Conservation (phyloP, 2,329 filamentous ascomycete species). For the Tolypocladium guangdongense region DNA sequence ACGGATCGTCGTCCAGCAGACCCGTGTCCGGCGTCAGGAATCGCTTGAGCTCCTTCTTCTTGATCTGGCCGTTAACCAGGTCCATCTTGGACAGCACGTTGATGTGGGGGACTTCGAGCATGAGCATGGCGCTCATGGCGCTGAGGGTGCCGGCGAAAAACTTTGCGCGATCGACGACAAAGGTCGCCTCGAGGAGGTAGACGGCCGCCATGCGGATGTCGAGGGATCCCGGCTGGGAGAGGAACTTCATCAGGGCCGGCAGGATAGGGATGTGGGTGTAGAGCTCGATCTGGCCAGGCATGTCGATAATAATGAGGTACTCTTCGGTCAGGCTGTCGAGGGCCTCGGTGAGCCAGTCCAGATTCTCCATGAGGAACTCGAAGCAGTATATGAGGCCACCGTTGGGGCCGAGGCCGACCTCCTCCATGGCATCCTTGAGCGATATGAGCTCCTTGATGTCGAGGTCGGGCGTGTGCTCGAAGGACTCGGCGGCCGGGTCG, state of each 20-base stretch:
- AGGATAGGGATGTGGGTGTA: constrained; percentile 95
- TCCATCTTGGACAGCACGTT: constrained; percentile 99
- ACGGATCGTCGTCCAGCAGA: constrained; percentile 70
- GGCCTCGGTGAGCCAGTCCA: constrained; percentile 80
- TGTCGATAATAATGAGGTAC: constrained; percentile 95
- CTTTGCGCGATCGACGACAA: constrained; percentile 90
- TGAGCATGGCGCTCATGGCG: constrained; percentile 98
- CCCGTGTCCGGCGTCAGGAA: constrained; percentile 81
- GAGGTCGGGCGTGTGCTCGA: constrained; percentile 83
- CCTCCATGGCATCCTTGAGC: constrained; percentile 93
- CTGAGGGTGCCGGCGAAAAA: constrained; percentile 94
- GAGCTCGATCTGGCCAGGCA: constrained; percentile 97
- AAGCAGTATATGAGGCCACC: constrained; percentile 94
- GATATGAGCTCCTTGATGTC: constrained; percentile 94
- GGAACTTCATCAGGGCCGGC: constrained; percentile 69
- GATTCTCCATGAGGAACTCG: constrained; percentile 88
- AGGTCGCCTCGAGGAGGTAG: constrained; percentile 91
- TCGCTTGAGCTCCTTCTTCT: constrained; percentile 76
- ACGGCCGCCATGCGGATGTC: constrained; percentile 89
- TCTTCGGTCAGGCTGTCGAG: constrained; percentile 84
- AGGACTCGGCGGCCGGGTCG: constrained; percentile 88
- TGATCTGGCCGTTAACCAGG: constrained; percentile 79
- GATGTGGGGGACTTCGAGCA: constrained; percentile 93
- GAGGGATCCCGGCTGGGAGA: constrained; percentile 67
- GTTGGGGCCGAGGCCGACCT: constrained; percentile 82